Conservation (phyloP, 208 protist genomes). For the Wallacemonas sp. region DNA sequence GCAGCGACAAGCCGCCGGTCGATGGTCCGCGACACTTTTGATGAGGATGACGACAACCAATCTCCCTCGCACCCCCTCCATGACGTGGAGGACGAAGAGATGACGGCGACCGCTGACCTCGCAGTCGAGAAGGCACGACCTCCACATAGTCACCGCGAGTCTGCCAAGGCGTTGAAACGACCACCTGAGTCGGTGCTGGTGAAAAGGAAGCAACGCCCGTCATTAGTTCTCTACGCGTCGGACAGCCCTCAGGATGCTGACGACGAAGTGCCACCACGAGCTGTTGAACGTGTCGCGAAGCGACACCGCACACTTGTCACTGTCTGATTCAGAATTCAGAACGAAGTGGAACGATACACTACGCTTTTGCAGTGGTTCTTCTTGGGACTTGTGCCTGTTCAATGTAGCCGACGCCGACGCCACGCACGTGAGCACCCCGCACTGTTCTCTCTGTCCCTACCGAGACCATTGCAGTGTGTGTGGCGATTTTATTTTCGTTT, state of each 20-base stretch:
- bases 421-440: too few relatives aligned
- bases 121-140: slow-evolving; percentile 4
- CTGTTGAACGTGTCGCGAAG: neutral
- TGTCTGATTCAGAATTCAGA: neutral
- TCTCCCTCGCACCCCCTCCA: neutral
- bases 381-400: too few relatives aligned
- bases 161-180: too few relatives aligned
- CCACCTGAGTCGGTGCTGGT: too few relatives aligned
- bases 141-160: neutral
- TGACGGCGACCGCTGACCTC: neutral
- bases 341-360: neutral
- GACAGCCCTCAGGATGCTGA: neutral
- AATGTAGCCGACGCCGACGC: too few relatives aligned
- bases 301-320: neutral
- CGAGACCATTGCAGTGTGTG: too few relatives aligned
- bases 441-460: too few relatives aligned
- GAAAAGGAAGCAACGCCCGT: neutral
- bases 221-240: neutral
- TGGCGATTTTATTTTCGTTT: too few relatives aligned
- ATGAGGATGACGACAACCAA: neutral
- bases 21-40: neutral
- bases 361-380: neutral
- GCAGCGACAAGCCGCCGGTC: neutral
- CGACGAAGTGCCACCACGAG: neutral
- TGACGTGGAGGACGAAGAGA: slow-evolving; percentile 12